phyloP scores from a whole-genome alignment of 2,329 filamentous ascomycete genomes.

The Cordyceps tenuipes region DNA sequence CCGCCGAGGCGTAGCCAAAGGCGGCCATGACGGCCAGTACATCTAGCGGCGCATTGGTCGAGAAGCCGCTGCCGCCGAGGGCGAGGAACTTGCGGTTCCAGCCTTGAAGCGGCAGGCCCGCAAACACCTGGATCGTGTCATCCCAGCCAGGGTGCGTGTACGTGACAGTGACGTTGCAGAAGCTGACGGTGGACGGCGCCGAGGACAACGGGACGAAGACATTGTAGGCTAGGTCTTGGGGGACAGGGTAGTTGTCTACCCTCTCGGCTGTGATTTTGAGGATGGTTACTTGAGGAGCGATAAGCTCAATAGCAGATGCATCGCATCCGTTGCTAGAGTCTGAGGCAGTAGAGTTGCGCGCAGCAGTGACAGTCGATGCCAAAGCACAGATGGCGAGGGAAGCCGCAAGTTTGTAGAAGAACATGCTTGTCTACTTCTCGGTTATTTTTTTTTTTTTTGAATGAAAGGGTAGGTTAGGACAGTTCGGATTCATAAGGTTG shows the following conservation, averaged over 20 bases:
- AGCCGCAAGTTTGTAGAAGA: not conserved
- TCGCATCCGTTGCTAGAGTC: not conserved
- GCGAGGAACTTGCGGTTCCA: slow-evolving; percentile 1
- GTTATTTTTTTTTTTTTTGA: not conserved
- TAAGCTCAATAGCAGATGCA: not conserved
- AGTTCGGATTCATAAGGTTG: too few relatives aligned
- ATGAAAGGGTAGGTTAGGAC: too few relatives aligned
- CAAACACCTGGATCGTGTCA: not conserved
- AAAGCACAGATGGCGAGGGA: not conserved
- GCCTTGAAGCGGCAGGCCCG: not conserved
- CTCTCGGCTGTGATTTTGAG: not conserved
- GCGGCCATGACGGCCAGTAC: not conserved
- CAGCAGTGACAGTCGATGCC: not conserved
- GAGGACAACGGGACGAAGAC: not conserved
- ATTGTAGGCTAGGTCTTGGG: not conserved
- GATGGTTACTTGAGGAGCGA: not conserved
- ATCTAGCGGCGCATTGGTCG: not conserved
- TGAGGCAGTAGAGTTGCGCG: not conserved
- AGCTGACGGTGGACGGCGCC: not conserved
- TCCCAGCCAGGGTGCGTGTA: not conserved
- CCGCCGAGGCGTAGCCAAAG: not conserved
- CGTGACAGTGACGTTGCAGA: slow-evolving; percentile 3
- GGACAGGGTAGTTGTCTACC: not conserved
- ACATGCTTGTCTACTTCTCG: not conserved
- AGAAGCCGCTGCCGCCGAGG: not conserved